A percentile compares a stretch with the other conserved stretches of the same genome.
Conservation (phyloP, 2,329 filamentous ascomycete species). For the Pleoardoris graminearum region DNA sequence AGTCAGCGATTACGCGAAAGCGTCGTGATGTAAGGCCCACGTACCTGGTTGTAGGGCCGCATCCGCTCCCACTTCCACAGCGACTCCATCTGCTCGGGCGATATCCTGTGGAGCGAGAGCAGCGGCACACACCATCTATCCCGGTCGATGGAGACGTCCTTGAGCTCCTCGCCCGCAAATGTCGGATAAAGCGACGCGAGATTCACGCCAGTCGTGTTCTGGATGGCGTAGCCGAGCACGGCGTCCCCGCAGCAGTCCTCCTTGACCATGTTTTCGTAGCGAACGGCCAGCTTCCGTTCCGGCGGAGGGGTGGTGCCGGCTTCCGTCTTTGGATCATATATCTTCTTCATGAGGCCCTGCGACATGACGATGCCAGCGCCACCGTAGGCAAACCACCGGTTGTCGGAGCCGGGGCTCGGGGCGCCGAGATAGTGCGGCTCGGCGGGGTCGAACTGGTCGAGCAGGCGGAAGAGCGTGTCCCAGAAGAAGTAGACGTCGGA, state of each 20-base stretch:
- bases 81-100: conserved; percentile 53
- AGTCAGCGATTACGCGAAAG: conserved; percentile 15
- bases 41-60: conserved; percentile 39
- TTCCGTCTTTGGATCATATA: conserved; percentile 40
- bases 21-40: neutral
- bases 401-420: conserved; percentile 37
- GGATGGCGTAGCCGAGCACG: conserved; percentile 45
- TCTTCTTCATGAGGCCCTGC: conserved; percentile 56
- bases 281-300: conserved; percentile 34
- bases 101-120: conserved; percentile 45
- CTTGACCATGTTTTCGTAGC: conserved; percentile 39
- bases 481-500: conserved; percentile 46
- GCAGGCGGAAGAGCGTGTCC: conserved; percentile 49
- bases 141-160: conserved; percentile 48
- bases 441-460: conserved; percentile 43
- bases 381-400: conserved; percentile 49
- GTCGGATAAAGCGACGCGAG: conserved; percentile 46
- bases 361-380: conserved; percentile 53
- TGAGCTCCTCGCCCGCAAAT: conserved; percentile 52
- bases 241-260: conserved; percentile 52
- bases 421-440: conserved; percentile 48
- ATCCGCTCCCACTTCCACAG: conserved; percentile 55
- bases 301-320: conserved; percentile 31
- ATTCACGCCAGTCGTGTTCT: conserved; percentile 40
- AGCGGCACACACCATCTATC: conserved; percentile 51